A percentile compares a stretch with the other conserved stretches of the same genome.
Conservation (phyloP, 495 filamentous ascomycete genomes). For the Oleoguttula mirabilis region DNA sequence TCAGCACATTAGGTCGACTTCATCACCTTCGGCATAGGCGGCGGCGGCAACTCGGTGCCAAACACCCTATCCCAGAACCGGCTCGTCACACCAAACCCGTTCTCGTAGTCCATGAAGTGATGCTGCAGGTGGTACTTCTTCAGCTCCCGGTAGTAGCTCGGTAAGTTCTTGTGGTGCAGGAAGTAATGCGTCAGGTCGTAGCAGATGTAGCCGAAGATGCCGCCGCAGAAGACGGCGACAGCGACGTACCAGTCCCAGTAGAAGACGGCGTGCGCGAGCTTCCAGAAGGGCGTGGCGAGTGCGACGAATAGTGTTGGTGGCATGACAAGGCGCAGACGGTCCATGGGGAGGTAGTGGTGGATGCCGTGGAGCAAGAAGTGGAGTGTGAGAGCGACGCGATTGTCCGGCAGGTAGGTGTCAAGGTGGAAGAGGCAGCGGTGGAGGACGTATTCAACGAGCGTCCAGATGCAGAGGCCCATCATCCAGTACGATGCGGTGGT, state of each 20-base stretch:
- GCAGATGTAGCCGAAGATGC: slow-evolving; percentile 87
- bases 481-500: slow-evolving; percentile 45
- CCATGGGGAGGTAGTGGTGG: slow-evolving; percentile 98
- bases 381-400: slow-evolving; percentile 70
- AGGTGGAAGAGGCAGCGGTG: slow-evolving; percentile 93
- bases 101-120: slow-evolving; percentile 92
- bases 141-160: slow-evolving; percentile 70
- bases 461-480: slow-evolving; percentile 67
- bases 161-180: slow-evolving; percentile 92
- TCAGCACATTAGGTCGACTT: slow-evolving; percentile 24
- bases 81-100: slow-evolving; percentile 98
- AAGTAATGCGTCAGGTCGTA: slow-evolving; percentile 99
- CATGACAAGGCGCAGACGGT: slow-evolving; percentile 94
- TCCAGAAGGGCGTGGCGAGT: slow-evolving; percentile 85
- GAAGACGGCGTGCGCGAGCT: slow-evolving; percentile 75
- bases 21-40: slow-evolving; percentile 27
- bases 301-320: slow-evolving; percentile 78
- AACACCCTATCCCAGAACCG: slow-evolving; percentile 93
- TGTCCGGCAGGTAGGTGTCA: slow-evolving; percentile 85
- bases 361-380: slow-evolving; percentile 96
- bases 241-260: slow-evolving; percentile 76
- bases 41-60: slow-evolving; percentile 62
- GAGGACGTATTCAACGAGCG: slow-evolving; percentile 76
- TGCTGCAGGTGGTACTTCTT: slow-evolving; percentile 97
- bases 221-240: slow-evolving; percentile 68